A percentile compares a stretch with the other conserved stretches of the same genome.
phyloP scores from a whole-genome alignment of 2,329 filamentous ascomycete species.

The Polychaeton citri region DNA sequence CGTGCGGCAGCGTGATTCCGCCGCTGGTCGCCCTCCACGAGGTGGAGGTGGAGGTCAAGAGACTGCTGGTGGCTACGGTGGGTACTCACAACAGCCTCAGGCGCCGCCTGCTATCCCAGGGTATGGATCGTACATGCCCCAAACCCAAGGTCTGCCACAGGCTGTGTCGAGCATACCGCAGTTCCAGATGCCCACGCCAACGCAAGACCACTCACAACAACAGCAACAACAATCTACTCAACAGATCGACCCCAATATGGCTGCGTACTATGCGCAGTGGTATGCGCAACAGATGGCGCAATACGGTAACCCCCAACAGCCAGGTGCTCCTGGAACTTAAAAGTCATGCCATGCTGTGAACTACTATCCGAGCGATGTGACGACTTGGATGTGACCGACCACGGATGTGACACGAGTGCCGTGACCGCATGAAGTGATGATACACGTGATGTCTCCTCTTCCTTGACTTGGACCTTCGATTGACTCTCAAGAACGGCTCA shows the following conservation, averaged over 20 bases:
- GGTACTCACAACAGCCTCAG: constrained; percentile 36
- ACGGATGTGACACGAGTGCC: neutral
- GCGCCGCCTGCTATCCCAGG: constrained; percentile 16
- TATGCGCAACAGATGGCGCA: constrained; percentile 16
- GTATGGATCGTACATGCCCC: constrained; percentile 17
- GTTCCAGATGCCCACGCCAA: constrained; percentile 18
- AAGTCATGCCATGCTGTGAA: constrained; percentile 14
- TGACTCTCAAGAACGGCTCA: neutral
- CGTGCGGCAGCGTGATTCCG: constrained; percentile 45
- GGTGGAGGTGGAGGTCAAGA: constrained; percentile 20
- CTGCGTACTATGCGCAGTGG: constrained; percentile 11
- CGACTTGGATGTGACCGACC: neutral
- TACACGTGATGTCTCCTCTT: neutral
- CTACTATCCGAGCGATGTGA: neutral
- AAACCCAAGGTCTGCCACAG: constrained; percentile 9
- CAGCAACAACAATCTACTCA: constrained; percentile 7
- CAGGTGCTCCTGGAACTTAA: constrained; percentile 6
- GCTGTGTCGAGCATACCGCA: constrained; percentile 17
- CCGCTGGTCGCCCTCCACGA: constrained; percentile 13
- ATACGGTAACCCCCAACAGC: constrained; percentile 23
- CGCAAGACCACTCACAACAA: constrained; percentile 9
- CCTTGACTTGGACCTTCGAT: neutral
- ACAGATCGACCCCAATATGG: constrained; percentile 7
- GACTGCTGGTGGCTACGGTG: constrained; percentile 24
- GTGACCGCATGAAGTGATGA: neutral